Conservation (phyloP, 2,329 filamentous ascomycete genomes). For the Colletotrichum sublineola region DNA sequence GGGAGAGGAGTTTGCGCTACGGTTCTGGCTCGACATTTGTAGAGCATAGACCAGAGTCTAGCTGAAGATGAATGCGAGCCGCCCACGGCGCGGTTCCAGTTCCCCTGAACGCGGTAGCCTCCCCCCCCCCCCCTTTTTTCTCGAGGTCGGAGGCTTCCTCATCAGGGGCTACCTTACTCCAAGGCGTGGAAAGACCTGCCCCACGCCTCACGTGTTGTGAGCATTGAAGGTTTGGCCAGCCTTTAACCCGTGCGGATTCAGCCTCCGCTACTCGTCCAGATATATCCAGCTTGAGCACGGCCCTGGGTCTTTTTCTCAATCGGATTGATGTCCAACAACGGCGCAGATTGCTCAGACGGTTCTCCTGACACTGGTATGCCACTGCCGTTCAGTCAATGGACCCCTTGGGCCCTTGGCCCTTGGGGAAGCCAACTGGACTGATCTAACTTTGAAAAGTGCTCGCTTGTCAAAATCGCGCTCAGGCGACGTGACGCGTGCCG, state of each 20-base stretch:
- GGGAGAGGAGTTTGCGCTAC: neutral
- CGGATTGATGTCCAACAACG: neutral
- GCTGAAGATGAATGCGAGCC: neutral
- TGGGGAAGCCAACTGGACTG: conserved; percentile 8
- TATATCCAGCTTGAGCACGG: conserved; percentile 5
- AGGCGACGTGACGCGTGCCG: conserved; percentile 60
- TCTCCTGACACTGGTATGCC: neutral
- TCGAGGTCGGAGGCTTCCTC: neutral
- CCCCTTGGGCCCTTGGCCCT: neutral
- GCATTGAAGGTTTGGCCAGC: neutral
- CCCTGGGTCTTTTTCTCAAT: neutral
- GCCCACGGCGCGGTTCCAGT: too few species aligned
- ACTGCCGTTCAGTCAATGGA: neutral
- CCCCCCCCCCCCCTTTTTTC: neutral
- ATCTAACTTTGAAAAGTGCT: neutral
- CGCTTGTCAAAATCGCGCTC: conserved; percentile 13
- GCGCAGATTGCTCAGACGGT: neutral
- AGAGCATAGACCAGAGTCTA: neutral
- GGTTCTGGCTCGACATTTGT: neutral
- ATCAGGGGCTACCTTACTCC: neutral
- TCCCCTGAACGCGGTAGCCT: neutral
- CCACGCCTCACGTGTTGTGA: neutral
- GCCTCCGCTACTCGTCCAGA: neutral
- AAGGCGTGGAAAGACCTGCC: neutral
- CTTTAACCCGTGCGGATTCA: neutral